Evolutionary conservation across 2,329 filamentous ascomycete species (phyloP), one percentile per base, ranked within the genome.

Genomic region (Colletotrichum orbiculare): DNA sequence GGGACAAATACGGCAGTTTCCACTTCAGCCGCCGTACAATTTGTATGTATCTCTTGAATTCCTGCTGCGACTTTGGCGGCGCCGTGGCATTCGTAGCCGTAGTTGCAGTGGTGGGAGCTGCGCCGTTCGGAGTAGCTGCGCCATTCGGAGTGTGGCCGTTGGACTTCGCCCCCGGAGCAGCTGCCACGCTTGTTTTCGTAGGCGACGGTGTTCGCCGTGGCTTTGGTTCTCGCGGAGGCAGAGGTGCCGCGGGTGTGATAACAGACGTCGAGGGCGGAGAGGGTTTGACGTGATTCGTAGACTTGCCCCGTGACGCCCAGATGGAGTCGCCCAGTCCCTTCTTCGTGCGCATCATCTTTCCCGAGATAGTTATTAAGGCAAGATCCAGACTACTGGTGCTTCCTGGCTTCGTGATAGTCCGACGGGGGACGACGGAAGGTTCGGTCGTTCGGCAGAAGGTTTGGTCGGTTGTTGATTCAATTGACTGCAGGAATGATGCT

Each of bases 1-100:
- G 74, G n/a, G 83, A 82, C 38, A 90, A 79, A 68, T 87, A 87
- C 11, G 86, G 81, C 2, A 86, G 81, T 72, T 90, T 90, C 88
- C 88, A 90, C 67, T 85, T 83, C 47, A 90, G 77, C 2, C 88
- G 83, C 2, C 83, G 81, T 17, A 87, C 83, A 35, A 88, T 86
- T 69, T 88, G 88, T 65, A 84, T 82, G 72, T 88, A 89, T 7
- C 87, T 83, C 2, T 81, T 77, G 1, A 89, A 80, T 46, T 88
- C 84, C 43, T 80, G 77, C 1, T 77, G 56, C 54, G 66, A 10
- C 71, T 60, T 54, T 60, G 65, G 43, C 37, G 33, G 38, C 12
- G 15, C 39, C 17, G 43, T 33, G 13, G 42, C n/a, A 8, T 13
- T 4, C 42, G 12, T n/a, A 17, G n/a, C 8, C 8, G 43, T 25